A percentile compares a stretch with the other conserved stretches of the same genome.
Evolutionary conservation across 192 early-diverging fungal species (phyloP).

Genomic region (Linnemannia zychae): DNA sequence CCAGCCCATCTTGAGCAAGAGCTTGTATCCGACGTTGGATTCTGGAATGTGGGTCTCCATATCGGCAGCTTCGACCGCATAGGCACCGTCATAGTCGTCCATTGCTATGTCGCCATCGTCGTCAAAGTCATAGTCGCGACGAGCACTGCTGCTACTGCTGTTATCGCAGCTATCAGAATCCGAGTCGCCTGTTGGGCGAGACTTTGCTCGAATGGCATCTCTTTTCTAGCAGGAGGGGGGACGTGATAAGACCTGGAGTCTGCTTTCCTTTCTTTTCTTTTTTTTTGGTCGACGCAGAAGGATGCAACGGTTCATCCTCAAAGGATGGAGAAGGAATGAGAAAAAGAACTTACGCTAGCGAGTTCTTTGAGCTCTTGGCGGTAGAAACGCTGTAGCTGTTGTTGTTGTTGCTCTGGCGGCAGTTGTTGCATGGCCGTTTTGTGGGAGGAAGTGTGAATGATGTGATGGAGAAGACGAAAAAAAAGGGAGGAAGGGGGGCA

Average conservation of each 20-base stretch:
- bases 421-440: conserved; percentile 32
- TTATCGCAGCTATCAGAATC: conserved; percentile 7
- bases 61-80: conserved; percentile 49
- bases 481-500: neutral
- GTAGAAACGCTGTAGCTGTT: conserved; percentile 41
- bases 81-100: neutral
- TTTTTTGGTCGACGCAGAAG: no score
- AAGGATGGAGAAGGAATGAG: neutral
- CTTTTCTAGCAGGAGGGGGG: conserved; percentile 15
- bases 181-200: conserved; percentile 24
- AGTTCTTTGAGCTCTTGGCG: conserved; percentile 45
- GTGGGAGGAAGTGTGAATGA: no score
- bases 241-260: neutral
- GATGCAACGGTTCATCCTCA: neutral
- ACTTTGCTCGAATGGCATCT: conserved; percentile 38
- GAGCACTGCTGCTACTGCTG: neutral
- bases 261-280: no score
- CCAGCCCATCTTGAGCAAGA: conserved; percentile 85
- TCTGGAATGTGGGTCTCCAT: conserved; percentile 74
- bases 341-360: conserved; percentile 38
- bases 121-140: conserved; percentile 1
- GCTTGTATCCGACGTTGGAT: conserved; percentile 72
- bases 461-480: neutral
- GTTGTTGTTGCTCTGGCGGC: conserved; percentile 21
- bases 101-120: conserved; percentile 5